These are phyloP conservation scores for Lactifluus rugatus DNA, from an alignment of 768 basidiomycete genomes.

Conservation along the genomic window DNA sequence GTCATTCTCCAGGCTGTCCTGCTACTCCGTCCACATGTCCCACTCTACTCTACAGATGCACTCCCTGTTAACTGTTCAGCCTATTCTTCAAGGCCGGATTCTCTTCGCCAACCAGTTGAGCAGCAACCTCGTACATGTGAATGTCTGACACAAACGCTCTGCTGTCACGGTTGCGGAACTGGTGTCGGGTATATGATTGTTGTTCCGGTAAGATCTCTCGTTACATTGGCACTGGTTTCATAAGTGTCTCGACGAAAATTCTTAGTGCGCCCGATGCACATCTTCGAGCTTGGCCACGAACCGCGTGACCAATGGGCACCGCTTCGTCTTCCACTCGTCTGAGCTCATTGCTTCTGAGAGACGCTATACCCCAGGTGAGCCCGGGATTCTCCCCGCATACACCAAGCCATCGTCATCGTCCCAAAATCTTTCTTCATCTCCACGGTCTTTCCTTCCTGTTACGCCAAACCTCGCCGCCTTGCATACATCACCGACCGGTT, in stretches of 20 bases:
- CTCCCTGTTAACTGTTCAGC: slow-evolving; percentile 69
- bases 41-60: slow-evolving; percentile 77
- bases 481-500: slow-evolving; percentile 1
- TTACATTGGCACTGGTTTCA: background rate
- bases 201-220: slow-evolving; percentile 39
- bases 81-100: slow-evolving; percentile 36
- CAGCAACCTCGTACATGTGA: slow-evolving; percentile 55
- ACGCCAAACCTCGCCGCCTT: slow-evolving; percentile 21
- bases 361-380: slow-evolving; percentile 52
- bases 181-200: slow-evolving; percentile 77
- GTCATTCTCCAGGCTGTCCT: slow-evolving; percentile 56
- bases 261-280: slow-evolving; percentile 63
- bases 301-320: slow-evolving; percentile 73
- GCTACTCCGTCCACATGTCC: slow-evolving; percentile 69
- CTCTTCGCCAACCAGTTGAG: slow-evolving; percentile 23
- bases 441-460: slow-evolving; percentile 21
- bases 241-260: slow-evolving; percentile 14
- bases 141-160: slow-evolving; percentile 74
- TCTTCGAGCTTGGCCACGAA: slow-evolving; percentile 56
- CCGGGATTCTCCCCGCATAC: slow-evolving; percentile 29
- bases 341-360: slow-evolving; percentile 57
- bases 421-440: slow-evolving; percentile 2
- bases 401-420: slow-evolving; percentile 12
- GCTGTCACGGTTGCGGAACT: slow-evolving; percentile 69
- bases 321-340: slow-evolving; percentile 76